Evolutionary conservation across 2,329 filamentous ascomycete species (phyloP), one percentile per base, ranked within the genome.

Genomic region (Mycogone perniciosa): DNA sequence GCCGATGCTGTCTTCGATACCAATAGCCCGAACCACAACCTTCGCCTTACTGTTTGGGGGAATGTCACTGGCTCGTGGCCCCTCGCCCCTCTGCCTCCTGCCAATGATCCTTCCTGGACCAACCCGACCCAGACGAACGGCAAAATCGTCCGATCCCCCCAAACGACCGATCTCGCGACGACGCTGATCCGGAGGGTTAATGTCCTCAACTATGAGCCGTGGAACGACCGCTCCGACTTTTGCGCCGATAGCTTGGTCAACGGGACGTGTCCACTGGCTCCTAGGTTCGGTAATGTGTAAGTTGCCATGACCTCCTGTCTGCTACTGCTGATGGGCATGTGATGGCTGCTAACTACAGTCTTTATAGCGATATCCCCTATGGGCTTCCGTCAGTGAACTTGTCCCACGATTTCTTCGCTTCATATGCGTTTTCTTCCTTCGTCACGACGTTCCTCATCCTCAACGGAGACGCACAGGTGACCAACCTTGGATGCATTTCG

Each of bases 351-450:
- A 42, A 50, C 37, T 13, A 9, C 5, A 33, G 13, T n/a, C 11
- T 35, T 33, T 46, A 46, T 57, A 71, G 69, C 48, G 59, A 63
- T 46, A 56, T 69, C 13, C 69, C 69, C 7, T 60, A 74, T 58
- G 65, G 65, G 7, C 73, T 95, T 37, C 88, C 86, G 3, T 85
- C 86, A 1, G 85, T 96, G 64, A 84, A 81, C 48, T 71, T 96
- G 31, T 76, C 77, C 31, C 82, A 90, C 66, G 77, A 89, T 55
- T 86, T 97, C 66, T 75, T 77, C 57, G 89, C 89, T n/a, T 81
- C 82, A 0, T 99, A 96, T 66, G 80, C 88, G 4, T 96, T 99
- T 64, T 79, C 88, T 2, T 92, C 91, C 1, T 83, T 97, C 56
- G 77, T 83, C 6, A 76, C 88, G 7, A 89, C 82, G 0, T 76